Evolutionary conservation across 2,329 filamentous ascomycete species (phyloP), one percentile per base, ranked within the genome.

Genomic region (Colletotrichum sp.): DNA sequence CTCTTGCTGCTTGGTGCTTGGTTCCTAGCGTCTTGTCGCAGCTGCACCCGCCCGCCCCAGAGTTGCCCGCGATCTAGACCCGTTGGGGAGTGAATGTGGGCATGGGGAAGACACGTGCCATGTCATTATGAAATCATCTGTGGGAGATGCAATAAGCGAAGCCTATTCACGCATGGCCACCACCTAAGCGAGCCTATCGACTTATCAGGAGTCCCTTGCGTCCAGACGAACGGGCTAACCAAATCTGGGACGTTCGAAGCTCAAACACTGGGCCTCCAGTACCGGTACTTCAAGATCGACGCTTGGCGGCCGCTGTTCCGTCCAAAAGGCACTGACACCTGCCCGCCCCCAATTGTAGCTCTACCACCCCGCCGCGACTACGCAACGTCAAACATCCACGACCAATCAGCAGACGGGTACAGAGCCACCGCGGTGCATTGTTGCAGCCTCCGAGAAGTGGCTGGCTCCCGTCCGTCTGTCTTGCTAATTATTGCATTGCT

Each of bases 321-420:
- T 32, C 64, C 43, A 48, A 36, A 28, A 38, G 28, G 56, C 55
- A 59, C 69, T 52, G 36, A 64, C 43, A 48, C 10, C 21, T 16
- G 34, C 69, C 64, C 28, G 26, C 43, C 18, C 21, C 58, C 63
- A 18, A 10, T 69, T 73, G 73, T 75, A 64, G n/a, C 69, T 69
- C 73, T 75, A 75, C 73, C 69, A 73, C 73, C 73, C 73, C 73
- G 69, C 73, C 63, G 48, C 73, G 73, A 70, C 73, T 65, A 52
- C 70, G 69, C 73, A 75, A 67, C 43, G 73, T 69, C 32, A 63
- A 64, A 69, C 73, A 21, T 26, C 34, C n/a, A 10, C 34, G 36
- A n/a, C 73, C 73, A 75, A 75, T 75, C 73, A 75, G 10, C 28
- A 30, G 48, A 59, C 48, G 7, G 16, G 14, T 16, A 34, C 34